Conservation (phyloP, 306 rosid species). For the Pyrus communis region DNA sequence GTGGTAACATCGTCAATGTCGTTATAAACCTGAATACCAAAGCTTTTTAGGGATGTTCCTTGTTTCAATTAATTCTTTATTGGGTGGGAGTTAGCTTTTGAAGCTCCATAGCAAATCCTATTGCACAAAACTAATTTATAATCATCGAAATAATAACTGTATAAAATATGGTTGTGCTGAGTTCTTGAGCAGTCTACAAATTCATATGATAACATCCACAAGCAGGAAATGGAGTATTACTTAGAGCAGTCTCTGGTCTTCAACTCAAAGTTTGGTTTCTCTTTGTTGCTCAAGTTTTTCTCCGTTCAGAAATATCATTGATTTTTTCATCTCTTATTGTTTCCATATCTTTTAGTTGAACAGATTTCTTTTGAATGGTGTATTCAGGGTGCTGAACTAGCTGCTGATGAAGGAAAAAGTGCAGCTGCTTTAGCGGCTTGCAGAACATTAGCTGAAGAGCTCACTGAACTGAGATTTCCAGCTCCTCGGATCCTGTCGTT, state of each 20-base stretch:
- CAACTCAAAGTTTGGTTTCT: background rate
- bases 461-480: slow-evolving; percentile 82
- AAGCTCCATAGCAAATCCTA: background rate
- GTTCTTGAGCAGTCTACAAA: background rate
- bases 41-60: no score
- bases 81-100: no score
- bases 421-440: slow-evolving; percentile 97
- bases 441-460: slow-evolving; percentile 95
- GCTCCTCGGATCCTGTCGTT: slow-evolving; percentile 97
- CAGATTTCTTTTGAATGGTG: slow-evolving; percentile 19
- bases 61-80: no score
- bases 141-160: background rate
- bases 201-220: background rate
- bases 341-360: background rate
- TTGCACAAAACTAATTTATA: background rate
- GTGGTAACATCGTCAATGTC: no score
- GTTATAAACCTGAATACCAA: no score
- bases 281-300: background rate
- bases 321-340: background rate
- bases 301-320: slow-evolving; percentile 2
- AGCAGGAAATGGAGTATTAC: background rate
- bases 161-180: background rate
- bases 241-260: background rate
- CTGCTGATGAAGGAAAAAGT: slow-evolving; percentile 81
- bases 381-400: slow-evolving; percentile 88